Conservation (phyloP, 2,329 filamentous ascomycete genomes). For the Fusarium lateritium region DNA sequence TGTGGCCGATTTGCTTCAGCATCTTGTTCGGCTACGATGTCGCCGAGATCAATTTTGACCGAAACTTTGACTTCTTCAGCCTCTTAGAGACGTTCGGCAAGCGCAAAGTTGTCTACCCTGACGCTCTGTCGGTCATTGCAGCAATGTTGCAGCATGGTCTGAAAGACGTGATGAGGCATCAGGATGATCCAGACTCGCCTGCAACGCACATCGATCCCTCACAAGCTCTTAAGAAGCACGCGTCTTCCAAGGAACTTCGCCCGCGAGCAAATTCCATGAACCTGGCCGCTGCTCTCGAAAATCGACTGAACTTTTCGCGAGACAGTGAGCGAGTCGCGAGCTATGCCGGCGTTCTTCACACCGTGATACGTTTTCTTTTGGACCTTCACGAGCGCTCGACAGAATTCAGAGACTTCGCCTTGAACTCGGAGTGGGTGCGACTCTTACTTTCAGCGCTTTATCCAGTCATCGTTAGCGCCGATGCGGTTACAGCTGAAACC, state of each 20-base stretch:
- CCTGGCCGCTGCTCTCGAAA: conserved; percentile 71
- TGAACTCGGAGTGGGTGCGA: conserved; percentile 85
- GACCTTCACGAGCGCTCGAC: conserved; percentile 83
- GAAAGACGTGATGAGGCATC: conserved; percentile 75
- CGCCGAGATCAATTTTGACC: conserved; percentile 79
- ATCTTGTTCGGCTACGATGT: conserved; percentile 90
- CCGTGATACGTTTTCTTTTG: conserved; percentile 83
- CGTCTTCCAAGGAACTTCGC: conserved; percentile 37
- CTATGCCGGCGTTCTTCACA: conserved; percentile 78
- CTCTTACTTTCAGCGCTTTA: conserved; percentile 85
- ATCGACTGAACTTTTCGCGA: conserved; percentile 56
- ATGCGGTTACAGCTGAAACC: conserved; percentile 84
- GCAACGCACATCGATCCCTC: conserved; percentile 36
- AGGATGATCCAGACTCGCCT: conserved; percentile 72
- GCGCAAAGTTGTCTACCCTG: conserved; percentile 79
- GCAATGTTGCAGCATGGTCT: conserved; percentile 91
- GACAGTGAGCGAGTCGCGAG: conserved; percentile 63
- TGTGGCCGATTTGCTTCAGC: conserved; percentile 92
- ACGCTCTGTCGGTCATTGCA: conserved; percentile 83
- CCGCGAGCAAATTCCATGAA: conserved; percentile 75
- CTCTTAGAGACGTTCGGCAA: conserved; percentile 82
- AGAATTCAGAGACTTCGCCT: conserved; percentile 86
- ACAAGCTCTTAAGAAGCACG: conserved; percentile 24
- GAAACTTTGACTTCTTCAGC: conserved; percentile 80
- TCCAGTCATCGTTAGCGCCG: conserved; percentile 88